A percentile compares a stretch with the other conserved stretches of the same genome.
phyloP scores from a whole-genome alignment of 495 filamentous ascomycete species.

The Geoglossum glabrum region DNA sequence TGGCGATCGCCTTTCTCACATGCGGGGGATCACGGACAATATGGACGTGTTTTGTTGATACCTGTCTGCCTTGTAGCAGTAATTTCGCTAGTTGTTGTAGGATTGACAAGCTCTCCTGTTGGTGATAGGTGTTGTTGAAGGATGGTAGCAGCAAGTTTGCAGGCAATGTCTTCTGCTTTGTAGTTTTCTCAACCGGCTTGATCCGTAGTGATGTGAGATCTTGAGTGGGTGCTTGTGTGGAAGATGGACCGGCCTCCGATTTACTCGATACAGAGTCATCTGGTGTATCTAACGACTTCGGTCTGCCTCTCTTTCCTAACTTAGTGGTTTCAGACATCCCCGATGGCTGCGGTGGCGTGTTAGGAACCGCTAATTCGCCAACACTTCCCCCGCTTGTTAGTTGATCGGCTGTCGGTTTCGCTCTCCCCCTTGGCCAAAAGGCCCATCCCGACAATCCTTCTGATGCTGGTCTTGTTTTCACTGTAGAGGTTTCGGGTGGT shows the following conservation, averaged over 20 bases:
- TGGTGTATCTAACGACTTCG: not conserved
- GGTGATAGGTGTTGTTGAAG: constrained; percentile 44
- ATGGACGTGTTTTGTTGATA: constrained; percentile 46
- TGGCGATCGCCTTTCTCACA: constrained; percentile 68
- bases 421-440: constrained; percentile 57
- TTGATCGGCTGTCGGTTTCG: constrained; percentile 22
- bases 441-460: constrained; percentile 54
- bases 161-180: constrained; percentile 25
- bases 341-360: constrained; percentile 29
- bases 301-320: constrained; percentile 1
- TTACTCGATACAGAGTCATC: not conserved
- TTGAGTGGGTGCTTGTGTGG: not conserved
- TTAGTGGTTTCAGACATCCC: constrained; percentile 10
- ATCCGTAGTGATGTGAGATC: not conserved
- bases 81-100: constrained; percentile 48
- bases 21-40: constrained; percentile 46
- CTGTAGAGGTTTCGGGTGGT: constrained; percentile 6
- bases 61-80: constrained; percentile 38
- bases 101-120: constrained; percentile 48
- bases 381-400: constrained; percentile 24
- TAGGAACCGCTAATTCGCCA: constrained; percentile 49
- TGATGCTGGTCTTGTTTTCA: constrained; percentile 3
- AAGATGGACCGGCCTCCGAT: not conserved
- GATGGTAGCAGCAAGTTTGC: constrained; percentile 48
- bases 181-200: constrained; percentile 13